phyloP scores from a whole-genome alignment of 2,329 filamentous ascomycete species.

The Fusarium sp. region DNA sequence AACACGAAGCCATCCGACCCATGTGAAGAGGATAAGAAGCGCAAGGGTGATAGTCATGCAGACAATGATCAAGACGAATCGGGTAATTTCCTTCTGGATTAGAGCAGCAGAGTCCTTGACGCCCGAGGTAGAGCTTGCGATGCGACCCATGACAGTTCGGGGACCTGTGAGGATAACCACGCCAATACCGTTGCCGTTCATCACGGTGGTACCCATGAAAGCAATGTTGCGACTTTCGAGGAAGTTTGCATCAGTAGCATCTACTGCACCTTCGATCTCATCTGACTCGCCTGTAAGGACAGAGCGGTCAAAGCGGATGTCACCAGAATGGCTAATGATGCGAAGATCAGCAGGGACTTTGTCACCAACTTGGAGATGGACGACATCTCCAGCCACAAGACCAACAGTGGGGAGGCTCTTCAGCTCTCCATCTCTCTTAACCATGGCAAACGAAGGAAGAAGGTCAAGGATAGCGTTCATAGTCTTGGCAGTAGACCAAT shows the following conservation, averaged over 20 bases:
- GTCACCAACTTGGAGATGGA: conserved; percentile 63
- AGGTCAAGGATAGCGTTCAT: conserved; percentile 65
- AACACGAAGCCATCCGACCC: conserved; percentile 58
- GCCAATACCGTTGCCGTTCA: conserved; percentile 59
- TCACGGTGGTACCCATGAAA: conserved; percentile 60
- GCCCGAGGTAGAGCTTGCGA: conserved; percentile 56
- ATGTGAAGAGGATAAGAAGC: conserved; percentile 62
- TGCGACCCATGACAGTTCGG: conserved; percentile 60
- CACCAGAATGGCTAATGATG: conserved; percentile 59
- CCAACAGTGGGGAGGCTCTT: conserved; percentile 59
- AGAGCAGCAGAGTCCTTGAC: conserved; percentile 58
- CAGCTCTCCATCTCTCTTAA: conserved; percentile 61
- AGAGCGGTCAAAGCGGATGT: conserved; percentile 60
- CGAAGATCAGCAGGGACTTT: conserved; percentile 65
- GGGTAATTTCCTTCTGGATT: conserved; percentile 60
- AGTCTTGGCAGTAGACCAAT: conserved; percentile 63
- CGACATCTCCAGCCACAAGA: conserved; percentile 63
- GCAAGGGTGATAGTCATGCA: conserved; percentile 57
- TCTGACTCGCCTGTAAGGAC: conserved; percentile 61
- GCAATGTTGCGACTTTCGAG: conserved; percentile 62
- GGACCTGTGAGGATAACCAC: conserved; percentile 59
- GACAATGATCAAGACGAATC: conserved; percentile 62
- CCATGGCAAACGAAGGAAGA: conserved; percentile 60
- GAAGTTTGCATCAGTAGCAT: conserved; percentile 59
- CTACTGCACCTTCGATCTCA: conserved; percentile 59